A percentile compares a stretch with the other conserved stretches of the same genome.
These are phyloP conservation scores for Panus rudis DNA, from an alignment of 768 basidiomycete genomes.

Conservation along the genomic window DNA sequence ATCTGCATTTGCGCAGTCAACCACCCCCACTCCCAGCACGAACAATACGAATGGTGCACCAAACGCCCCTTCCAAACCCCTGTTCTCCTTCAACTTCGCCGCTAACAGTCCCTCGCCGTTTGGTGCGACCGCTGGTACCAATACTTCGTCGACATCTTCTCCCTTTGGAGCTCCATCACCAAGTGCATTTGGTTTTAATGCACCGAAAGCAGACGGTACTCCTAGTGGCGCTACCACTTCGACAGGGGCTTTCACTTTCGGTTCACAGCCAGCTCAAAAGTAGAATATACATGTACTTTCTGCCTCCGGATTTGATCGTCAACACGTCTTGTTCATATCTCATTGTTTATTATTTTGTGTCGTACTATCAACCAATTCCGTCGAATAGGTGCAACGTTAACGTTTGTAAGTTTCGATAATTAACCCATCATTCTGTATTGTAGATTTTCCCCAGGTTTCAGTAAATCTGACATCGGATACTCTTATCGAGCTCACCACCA, in stretches of 20 bases:
- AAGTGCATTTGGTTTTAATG: neutral
- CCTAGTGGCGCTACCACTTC: conserved; percentile 6
- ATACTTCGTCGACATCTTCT: conserved; percentile 3
- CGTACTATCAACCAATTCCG: no score
- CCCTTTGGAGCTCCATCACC: conserved; percentile 1
- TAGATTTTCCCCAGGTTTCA: no score
- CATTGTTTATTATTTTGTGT: neutral
- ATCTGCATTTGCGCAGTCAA: neutral
- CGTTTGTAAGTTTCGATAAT: neutral
- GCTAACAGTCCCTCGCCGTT: neutral
- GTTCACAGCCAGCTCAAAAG: conserved; percentile 9
- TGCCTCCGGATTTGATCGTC: no score
- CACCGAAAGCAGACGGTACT: conserved; percentile 1
- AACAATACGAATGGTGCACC: no score
- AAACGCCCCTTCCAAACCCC: no score
- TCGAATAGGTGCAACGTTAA: no score
- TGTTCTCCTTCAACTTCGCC: no score
- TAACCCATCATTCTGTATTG: no score
- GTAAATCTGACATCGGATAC: no score
- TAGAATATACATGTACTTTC: no score
- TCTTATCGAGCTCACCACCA: no score
- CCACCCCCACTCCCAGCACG: no score
- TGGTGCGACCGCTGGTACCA: conserved; percentile 1
- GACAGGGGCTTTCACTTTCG: conserved; percentile 6
- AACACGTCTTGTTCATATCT: neutral